Base-by-base conservation (phyloP, 2,329 filamentous ascomycete genomes). In the Hymenotorrendiella dingleyae region DNA sequence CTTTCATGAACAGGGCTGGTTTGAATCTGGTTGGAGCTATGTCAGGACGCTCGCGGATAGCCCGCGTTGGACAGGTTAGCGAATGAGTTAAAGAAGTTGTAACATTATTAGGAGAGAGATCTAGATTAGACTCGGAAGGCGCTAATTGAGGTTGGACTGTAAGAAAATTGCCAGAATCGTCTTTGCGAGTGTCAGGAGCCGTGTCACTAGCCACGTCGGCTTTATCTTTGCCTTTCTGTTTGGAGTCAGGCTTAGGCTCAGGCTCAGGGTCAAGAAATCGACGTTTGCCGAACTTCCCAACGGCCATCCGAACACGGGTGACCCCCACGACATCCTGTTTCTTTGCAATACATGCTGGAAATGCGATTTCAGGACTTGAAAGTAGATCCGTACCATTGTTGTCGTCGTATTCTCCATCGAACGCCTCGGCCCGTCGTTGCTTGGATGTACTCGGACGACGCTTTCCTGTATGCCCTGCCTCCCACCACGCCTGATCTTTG, bases 1-100 rank as follows among this genome's bases (percentile, higher is more conserved):
- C 95, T 64, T 89, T 90, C 41, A 98, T 71, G 60, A 86, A 90
- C 27, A 98, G 65, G 3, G 79, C 75, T 17, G 93, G 93, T 54
- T 85, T 85, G 64, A 97, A 98, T 45, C 76, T 75, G 14, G 85
- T 87, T 12, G 76, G 75, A 42, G 52, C 59, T 62, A 56, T 56
- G 53, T 50, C 40, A 52, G 49, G 45, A 41, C 54, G 54, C 48
- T 60, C 51, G 59, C 59, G 58, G 61, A 62, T 58, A 42, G 52
- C 49, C 59, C 62, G 61, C 60, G 56, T 58, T 47, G 51, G 49
- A 56, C 46, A 56, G 42, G 59, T 64, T 54, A 64, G 62, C 55
- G 46, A 55, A 50, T 60, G 55, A 48, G 46, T 28, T 43, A 50
- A 51, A 4, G 28, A 26, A 43, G 29, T 28, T 30, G 38, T 38